Evolutionary conservation across 495 filamentous ascomycete species (phyloP).

Genomic region (Trichoderma orchidacearum): DNA sequence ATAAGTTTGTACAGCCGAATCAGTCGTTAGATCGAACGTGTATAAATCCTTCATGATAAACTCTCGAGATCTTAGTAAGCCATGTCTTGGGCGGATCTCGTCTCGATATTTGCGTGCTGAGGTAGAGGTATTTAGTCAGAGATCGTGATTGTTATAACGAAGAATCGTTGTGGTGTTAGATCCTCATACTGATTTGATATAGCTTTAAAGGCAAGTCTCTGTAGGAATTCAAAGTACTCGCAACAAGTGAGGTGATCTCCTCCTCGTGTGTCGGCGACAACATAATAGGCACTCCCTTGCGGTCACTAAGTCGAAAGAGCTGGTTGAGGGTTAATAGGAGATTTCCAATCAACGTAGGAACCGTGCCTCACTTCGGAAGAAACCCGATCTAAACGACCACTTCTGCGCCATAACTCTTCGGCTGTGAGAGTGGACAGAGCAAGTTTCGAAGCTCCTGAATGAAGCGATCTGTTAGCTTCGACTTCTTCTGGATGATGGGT

Average conservation of each 20-base stretch:
- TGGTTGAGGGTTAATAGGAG: conserved; percentile 19
- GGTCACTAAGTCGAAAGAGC: conserved; percentile 71
- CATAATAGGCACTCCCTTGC: conserved; percentile 60
- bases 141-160: background rate
- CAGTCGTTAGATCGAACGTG: conserved; percentile 65
- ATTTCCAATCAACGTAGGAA: background rate
- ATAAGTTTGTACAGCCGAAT: conserved; percentile 66
- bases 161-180: background rate
- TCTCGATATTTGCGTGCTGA: conserved; percentile 89
- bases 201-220: conserved; percentile 75
- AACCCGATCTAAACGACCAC: conserved; percentile 22
- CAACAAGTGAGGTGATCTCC: conserved; percentile 77
- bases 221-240: conserved; percentile 63
- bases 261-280: conserved; percentile 94
- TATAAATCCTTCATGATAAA: conserved; percentile 99
- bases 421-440: conserved; percentile 80
- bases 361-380: conserved; percentile 21
- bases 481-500: background rate
- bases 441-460: conserved; percentile 68
- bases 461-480: background rate
- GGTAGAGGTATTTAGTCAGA: conserved; percentile 3
- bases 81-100: conserved; percentile 76
- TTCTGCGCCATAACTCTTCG: conserved; percentile 66
- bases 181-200: conserved; percentile 66
- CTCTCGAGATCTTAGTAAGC: conserved; percentile 78